phyloP scores from a whole-genome alignment of 768 basidiomycete genomes.

The Amanita jacksonii region DNA sequence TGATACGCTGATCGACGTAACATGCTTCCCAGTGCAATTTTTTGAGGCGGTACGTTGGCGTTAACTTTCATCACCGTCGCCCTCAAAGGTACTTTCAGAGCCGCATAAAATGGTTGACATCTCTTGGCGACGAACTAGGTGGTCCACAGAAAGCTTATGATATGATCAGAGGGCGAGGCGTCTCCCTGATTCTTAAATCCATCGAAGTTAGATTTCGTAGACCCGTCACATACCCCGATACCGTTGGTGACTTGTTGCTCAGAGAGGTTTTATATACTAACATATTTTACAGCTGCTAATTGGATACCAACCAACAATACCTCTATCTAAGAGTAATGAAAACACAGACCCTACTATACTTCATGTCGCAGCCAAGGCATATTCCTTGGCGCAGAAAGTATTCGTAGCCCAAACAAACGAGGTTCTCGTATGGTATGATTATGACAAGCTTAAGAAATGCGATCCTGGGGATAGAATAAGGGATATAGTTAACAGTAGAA shows the following conservation, averaged over 20 bases:
- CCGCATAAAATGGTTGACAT: constrained; percentile 60
- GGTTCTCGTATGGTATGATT: constrained; percentile 71
- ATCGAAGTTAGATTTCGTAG: constrained; percentile 56
- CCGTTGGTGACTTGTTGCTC: constrained; percentile 32
- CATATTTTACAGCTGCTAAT: constrained; percentile 41
- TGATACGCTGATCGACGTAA: background rate
- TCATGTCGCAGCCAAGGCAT: constrained; percentile 43
- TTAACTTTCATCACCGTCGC: constrained; percentile 1
- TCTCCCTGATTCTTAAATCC: constrained; percentile 70
- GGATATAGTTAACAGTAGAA: constrained; percentile 22
- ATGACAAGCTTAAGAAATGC: constrained; percentile 54
- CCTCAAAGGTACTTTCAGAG: constrained; percentile 19
- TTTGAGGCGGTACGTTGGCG: constrained; percentile 12
- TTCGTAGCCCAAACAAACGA: constrained; percentile 60
- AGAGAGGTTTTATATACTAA: constrained; percentile 4
- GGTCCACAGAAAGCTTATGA: constrained; percentile 44
- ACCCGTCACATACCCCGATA: constrained; percentile 72
- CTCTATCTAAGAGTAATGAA: constrained; percentile 14
- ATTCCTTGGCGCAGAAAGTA: constrained; percentile 51
- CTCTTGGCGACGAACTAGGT: constrained; percentile 49
- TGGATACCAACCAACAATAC: constrained; percentile 42
- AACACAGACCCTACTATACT: constrained; percentile 32
- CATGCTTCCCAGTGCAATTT: constrained; percentile 2
- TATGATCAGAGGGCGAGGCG: constrained; percentile 52
- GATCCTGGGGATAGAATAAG: constrained; percentile 45